phyloP scores from a whole-genome alignment of 2,329 filamentous ascomycete genomes.

The Arthrobotrys iridis region DNA sequence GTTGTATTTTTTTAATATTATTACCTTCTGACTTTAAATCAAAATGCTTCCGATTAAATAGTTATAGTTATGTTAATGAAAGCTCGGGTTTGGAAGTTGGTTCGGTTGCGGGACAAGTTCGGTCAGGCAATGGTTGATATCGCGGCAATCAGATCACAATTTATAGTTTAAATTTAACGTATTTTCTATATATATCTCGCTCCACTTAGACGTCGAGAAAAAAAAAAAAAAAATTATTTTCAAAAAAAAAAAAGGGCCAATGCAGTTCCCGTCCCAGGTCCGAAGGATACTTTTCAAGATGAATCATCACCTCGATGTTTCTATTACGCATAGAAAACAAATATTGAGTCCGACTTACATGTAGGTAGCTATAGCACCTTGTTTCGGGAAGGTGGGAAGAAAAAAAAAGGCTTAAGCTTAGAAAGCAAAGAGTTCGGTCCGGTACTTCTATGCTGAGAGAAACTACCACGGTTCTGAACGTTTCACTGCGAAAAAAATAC shows the following conservation, averaged over 20 bases:
- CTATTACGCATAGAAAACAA: not conserved
- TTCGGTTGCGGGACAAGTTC: too few relatives aligned
- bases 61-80: too few relatives aligned
- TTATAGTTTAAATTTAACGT: too few relatives aligned
- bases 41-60: too few relatives aligned
- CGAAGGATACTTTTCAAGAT: not conserved
- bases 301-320: constrained; percentile 28
- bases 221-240: too few relatives aligned
- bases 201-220: too few relatives aligned
- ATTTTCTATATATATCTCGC: too few relatives aligned
- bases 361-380: not conserved
- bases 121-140: too few relatives aligned
- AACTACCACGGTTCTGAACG: too few relatives aligned
- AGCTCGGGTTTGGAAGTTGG: too few relatives aligned
- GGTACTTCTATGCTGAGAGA: not conserved
- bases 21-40: too few relatives aligned
- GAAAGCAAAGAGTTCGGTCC: constrained; percentile 12
- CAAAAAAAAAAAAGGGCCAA: not conserved
- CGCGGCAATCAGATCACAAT: too few relatives aligned
- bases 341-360: constrained; percentile 7
- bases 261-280: not conserved
- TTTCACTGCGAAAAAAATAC: not conserved
- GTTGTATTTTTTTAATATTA: not conserved
- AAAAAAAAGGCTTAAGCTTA: not conserved
- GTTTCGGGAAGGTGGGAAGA: constrained; percentile 30